Evolutionary conservation across 176 grass and related monocot species (phyloP).

Genomic region (Cenchrus fungigraminus): DNA sequence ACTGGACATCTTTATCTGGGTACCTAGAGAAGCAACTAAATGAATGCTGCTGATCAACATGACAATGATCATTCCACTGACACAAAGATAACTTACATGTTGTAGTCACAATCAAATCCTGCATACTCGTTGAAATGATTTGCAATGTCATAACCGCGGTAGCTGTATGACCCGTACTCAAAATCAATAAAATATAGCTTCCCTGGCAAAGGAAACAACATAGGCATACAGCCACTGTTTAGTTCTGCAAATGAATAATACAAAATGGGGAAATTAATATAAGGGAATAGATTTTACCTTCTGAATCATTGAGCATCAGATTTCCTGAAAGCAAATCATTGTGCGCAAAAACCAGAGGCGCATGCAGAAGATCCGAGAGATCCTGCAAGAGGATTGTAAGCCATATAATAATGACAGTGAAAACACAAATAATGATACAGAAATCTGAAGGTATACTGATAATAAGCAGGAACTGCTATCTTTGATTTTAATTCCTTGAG

Average conservation of each 20-base stretch:
- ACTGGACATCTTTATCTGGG: slow-evolving; percentile 89
- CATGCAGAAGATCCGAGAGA: slow-evolving; percentile 66
- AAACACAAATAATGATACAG: not conserved
- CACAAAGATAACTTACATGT: slow-evolving; percentile 61
- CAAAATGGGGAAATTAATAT: not conserved
- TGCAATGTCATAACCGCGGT: slow-evolving; percentile 90
- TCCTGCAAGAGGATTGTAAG: slow-evolving; percentile 53
- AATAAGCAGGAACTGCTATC: not conserved
- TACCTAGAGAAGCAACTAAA: slow-evolving; percentile 68
- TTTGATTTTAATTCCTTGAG: not conserved
- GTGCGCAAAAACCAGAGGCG: slow-evolving; percentile 81
- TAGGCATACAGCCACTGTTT: not conserved
- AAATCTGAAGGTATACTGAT: not conserved
- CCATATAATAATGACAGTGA: slow-evolving; percentile 9
- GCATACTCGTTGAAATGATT: slow-evolving; percentile 99
- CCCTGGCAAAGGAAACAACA: slow-evolving; percentile 53
- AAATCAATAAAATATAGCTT: slow-evolving; percentile 99
- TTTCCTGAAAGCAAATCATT: slow-evolving; percentile 99
- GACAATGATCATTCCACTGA: slow-evolving; percentile 23
- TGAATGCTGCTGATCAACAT: slow-evolving; percentile 24
- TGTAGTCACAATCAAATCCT: slow-evolving; percentile 89
- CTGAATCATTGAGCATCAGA: slow-evolving; percentile 87
- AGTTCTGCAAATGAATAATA: slow-evolving; percentile 22
- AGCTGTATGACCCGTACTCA: slow-evolving; percentile 97
- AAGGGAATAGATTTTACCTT: slow-evolving; percentile 57